Evolutionary conservation across 768 basidiomycete species (phyloP).

Genomic region (Kwoniella heveanensis): DNA sequence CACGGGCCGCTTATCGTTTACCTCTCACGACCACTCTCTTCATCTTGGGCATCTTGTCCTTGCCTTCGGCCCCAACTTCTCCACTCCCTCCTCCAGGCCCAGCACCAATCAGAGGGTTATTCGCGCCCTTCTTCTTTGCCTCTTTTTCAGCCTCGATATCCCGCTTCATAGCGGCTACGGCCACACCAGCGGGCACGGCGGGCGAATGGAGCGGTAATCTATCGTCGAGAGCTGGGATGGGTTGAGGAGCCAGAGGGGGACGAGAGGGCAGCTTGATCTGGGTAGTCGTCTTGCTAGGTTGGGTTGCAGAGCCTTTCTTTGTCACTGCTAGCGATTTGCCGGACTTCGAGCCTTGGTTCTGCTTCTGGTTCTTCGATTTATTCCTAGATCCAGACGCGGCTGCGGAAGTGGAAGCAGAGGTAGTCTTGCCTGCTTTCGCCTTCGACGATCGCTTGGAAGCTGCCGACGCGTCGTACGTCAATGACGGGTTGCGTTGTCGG

Average conservation of each 20-base stretch:
- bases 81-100: conserved; percentile 5
- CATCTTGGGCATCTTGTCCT: conserved; percentile 50
- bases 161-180: conserved; percentile 81
- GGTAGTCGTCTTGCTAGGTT: conserved; percentile 28
- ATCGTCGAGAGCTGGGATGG: conserved; percentile 70
- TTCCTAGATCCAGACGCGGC: conserved; percentile 3
- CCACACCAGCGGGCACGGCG: conserved; percentile 71
- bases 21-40: conserved; percentile 55
- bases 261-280: conserved; percentile 60
- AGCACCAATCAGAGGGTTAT: not conserved
- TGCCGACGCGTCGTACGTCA: conserved; percentile 19
- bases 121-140: conserved; percentile 57
- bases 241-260: conserved; percentile 74
- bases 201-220: conserved; percentile 81
- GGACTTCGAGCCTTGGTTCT: conserved; percentile 1
- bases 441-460: conserved; percentile 19
- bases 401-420: not conserved
- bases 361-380: conserved; percentile 11
- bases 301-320: conserved; percentile 14
- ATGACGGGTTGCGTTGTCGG: conserved; percentile 37
- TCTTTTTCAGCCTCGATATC: conserved; percentile 69
- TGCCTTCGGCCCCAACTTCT: conserved; percentile 25
- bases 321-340: conserved; percentile 4
- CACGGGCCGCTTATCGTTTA: conserved; percentile 37
- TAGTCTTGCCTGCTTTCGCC: not conserved